phyloP scores from a whole-genome alignment of 176 grass and related monocot species.

The Oryza australiensis region DNA sequence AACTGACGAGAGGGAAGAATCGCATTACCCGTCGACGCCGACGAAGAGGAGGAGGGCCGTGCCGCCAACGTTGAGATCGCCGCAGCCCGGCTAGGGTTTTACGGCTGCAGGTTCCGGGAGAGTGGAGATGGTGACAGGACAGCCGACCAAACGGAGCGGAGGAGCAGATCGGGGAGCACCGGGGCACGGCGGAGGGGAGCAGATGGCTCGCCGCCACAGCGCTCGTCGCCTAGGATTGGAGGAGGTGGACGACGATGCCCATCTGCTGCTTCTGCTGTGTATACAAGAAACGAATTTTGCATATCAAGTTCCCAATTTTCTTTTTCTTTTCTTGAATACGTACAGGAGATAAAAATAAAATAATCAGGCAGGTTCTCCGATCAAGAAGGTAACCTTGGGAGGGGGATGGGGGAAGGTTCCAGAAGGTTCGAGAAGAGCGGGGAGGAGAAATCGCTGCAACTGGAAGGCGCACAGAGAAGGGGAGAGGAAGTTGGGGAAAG shows the following conservation, averaged over 20 bases:
- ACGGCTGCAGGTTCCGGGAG: background rate
- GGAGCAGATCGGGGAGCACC: background rate
- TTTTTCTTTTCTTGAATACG: background rate
- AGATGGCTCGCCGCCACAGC: background rate
- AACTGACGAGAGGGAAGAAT: background rate
- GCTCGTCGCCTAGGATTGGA: background rate
- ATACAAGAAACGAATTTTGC: background rate
- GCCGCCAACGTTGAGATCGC: background rate
- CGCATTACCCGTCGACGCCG: background rate
- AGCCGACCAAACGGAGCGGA: no score
- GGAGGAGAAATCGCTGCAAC: no score
- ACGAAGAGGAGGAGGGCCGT: background rate
- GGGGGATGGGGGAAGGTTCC: background rate
- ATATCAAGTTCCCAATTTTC: background rate
- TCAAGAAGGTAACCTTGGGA: background rate
- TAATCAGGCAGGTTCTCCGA: background rate
- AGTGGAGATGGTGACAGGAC: no score
- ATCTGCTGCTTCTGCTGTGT: background rate
- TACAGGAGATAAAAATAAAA: background rate
- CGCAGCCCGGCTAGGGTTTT: background rate
- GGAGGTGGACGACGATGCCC: no score
- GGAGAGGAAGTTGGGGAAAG: background rate
- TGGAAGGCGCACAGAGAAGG: background rate
- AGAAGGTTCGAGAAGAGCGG: background rate
- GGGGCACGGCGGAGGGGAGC: background rate